These are phyloP conservation scores for Mycena indigotica DNA, from an alignment of 768 basidiomycete genomes.

Conservation along the genomic window DNA sequence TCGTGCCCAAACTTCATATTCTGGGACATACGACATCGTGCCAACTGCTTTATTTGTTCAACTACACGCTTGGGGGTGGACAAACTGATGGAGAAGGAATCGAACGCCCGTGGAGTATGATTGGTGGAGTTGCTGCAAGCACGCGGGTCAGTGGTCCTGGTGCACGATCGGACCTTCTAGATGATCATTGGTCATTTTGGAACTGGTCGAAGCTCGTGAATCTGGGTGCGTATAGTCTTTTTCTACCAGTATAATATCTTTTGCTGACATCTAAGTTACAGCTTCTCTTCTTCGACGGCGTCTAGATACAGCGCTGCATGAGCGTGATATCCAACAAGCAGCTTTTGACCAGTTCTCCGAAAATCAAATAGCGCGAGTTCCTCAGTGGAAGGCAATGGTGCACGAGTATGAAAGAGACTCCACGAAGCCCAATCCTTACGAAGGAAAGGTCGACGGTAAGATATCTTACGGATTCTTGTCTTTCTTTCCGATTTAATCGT, in stretches of 20 bases:
- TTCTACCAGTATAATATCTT: neutral
- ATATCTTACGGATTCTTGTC: neutral
- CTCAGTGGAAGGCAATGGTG: constrained; percentile 2
- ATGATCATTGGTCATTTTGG: constrained; percentile 29
- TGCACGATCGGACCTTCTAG: constrained; percentile 27
- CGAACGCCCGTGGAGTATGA: constrained; percentile 33
- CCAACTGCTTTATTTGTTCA: constrained; percentile 26
- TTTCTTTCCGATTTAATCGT: neutral
- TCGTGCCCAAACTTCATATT: constrained; percentile 33
- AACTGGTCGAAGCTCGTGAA: constrained; percentile 30
- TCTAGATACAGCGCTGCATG: neutral
- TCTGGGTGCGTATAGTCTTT: constrained; percentile 21
- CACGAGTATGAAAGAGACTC: constrained; percentile 1
- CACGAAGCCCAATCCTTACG: no score
- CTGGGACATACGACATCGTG: constrained; percentile 26
- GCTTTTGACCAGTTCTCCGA: neutral
- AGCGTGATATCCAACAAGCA: neutral
- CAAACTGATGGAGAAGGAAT: constrained; percentile 37
- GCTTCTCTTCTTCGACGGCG: neutral
- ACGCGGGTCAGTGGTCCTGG: constrained; percentile 39
- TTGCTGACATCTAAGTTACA: neutral
- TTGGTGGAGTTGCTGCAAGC: constrained; percentile 30
- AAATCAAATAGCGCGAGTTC: neutral
- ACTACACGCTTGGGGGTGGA: constrained; percentile 26
- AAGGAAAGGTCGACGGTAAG: neutral